Evolutionary conservation across 1,139 yeast species (phyloP).

Genomic region (Yamadazyma atmosphaerica): DNA sequence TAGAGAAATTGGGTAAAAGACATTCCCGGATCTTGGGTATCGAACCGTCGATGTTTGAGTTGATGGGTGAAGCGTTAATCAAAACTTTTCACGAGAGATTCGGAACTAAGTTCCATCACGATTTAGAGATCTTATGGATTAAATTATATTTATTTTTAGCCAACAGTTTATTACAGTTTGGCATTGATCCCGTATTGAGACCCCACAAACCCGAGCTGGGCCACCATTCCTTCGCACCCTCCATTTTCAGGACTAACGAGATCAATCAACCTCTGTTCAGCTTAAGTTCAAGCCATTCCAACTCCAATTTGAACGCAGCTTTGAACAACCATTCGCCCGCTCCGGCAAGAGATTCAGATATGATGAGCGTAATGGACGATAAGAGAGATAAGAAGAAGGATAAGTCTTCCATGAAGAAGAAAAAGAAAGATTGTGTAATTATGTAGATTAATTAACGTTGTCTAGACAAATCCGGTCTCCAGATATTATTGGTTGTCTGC

Average conservation of each 20-base stretch:
- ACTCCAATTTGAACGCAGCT: neutral
- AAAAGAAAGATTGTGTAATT: conserved; percentile 37
- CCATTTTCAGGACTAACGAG: conserved; percentile 13
- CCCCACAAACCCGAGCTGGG: conserved; percentile 14
- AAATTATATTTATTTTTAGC: conserved; percentile 62
- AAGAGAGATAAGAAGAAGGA: conserved; percentile 13
- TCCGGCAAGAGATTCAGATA: neutral
- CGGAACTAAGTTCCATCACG: conserved; percentile 45
- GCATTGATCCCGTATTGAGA: conserved; percentile 57
- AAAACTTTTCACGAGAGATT: conserved; percentile 73
- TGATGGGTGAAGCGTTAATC: conserved; percentile 78
- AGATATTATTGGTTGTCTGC: no score
- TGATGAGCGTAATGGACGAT: neutral
- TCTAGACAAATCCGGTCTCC: no score
- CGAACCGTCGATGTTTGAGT: conserved; percentile 69
- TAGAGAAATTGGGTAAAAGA: conserved; percentile 67
- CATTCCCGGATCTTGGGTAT: conserved; percentile 77
- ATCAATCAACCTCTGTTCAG: conserved; percentile 4
- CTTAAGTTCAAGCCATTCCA: conserved; percentile 1
- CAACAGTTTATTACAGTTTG: conserved; percentile 62
- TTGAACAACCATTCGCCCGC: neutral
- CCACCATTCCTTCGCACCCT: conserved; percentile 2
- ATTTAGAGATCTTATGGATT: conserved; percentile 71
- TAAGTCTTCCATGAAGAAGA: conserved; percentile 21
- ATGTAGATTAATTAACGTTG: no score